A percentile compares a stretch with the other conserved stretches of the same genome.
These are phyloP conservation scores for Rhodotorula sp. DNA, from an alignment of 1,284 basidiomycete species.

Conservation along the genomic window DNA sequence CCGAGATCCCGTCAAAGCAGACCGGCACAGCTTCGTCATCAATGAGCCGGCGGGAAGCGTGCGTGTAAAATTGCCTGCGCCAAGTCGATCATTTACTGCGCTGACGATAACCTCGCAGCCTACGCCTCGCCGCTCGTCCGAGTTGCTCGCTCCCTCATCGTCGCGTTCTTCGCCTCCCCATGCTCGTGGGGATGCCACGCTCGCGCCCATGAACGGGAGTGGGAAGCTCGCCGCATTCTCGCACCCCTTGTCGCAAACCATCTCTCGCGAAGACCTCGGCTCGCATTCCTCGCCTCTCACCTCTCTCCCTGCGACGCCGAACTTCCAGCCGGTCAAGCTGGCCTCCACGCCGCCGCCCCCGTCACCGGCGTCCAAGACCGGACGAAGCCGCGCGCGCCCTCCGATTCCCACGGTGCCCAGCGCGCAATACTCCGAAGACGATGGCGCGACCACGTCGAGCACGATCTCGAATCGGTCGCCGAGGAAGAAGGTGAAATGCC, in stretches of 20 bases:
- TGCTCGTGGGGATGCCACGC: background rate
- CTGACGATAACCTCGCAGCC: background rate
- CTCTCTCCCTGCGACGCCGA: background rate
- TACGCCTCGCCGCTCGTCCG: background rate
- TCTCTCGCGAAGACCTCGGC: background rate
- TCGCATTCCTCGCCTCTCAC: constrained; percentile 9
- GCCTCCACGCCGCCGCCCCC: background rate
- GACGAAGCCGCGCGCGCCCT: background rate
- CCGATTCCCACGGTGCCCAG: background rate
- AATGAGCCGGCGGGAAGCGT: too few relatives aligned
- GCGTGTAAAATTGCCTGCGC: too few relatives aligned
- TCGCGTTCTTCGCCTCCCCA: background rate
- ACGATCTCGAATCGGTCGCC: background rate
- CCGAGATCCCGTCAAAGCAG: too few relatives aligned
- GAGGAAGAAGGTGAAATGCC: constrained; percentile 1
- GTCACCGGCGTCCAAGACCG: background rate
- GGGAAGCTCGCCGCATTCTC: background rate
- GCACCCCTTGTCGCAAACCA: constrained; percentile 2
- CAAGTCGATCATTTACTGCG: too few relatives aligned
- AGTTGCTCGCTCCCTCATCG: too few relatives aligned
- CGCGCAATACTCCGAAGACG: background rate
- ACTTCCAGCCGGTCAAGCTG: background rate
- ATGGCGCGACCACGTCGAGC: background rate
- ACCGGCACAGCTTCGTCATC: too few relatives aligned
- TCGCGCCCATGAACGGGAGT: too few relatives aligned